Evolutionary conservation across 1,284 basidiomycete species (phyloP).

Genomic region (Mrakiaceae sp.): DNA sequence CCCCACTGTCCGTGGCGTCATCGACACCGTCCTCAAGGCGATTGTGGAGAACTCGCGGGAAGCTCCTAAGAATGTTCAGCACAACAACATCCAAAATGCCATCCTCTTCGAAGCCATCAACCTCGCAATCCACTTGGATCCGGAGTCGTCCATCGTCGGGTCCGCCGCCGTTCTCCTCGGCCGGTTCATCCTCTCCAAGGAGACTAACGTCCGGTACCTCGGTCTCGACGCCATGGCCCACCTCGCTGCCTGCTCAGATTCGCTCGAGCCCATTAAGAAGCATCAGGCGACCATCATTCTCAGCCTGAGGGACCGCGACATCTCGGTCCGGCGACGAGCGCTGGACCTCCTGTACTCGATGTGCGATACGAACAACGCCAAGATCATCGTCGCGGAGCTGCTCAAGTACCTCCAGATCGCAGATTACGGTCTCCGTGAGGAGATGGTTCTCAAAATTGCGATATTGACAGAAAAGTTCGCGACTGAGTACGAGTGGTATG

Average conservation of each 20-base stretch:
- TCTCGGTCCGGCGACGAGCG: conserved; percentile 86
- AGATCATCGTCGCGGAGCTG: conserved; percentile 87
- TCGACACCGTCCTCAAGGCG: conserved; percentile 76
- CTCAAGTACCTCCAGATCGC: conserved; percentile 85
- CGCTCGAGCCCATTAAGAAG: conserved; percentile 81
- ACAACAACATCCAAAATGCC: conserved; percentile 96
- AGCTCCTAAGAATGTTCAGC: conserved; percentile 87
- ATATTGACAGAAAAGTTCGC: conserved; percentile 97
- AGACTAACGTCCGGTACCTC: conserved; percentile 96
- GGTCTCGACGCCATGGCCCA: conserved; percentile 98
- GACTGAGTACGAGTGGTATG: conserved; percentile 85
- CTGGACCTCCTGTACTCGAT: conserved; percentile 96
- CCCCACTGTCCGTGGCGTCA: conserved; percentile 57
- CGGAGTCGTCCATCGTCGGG: conserved; percentile 75
- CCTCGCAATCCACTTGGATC: conserved; percentile 91
- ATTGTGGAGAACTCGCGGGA: conserved; percentile 92
- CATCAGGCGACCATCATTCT: conserved; percentile 93
- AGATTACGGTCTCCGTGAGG: conserved; percentile 89
- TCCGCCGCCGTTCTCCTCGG: conserved; percentile 88
- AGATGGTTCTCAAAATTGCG: conserved; percentile 98
- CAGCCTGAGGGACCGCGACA: conserved; percentile 90
- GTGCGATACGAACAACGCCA: conserved; percentile 94
- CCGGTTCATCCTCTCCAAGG: conserved; percentile 90
- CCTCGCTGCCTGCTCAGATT: conserved; percentile 83
- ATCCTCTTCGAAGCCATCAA: conserved; percentile 98